Percentiles rank a stretch among this genome's conserved stretches.
phyloP scores from a whole-genome alignment of 225 moss, liverwort and hornwort genomes.

The Takakia lepidozioides region DNA sequence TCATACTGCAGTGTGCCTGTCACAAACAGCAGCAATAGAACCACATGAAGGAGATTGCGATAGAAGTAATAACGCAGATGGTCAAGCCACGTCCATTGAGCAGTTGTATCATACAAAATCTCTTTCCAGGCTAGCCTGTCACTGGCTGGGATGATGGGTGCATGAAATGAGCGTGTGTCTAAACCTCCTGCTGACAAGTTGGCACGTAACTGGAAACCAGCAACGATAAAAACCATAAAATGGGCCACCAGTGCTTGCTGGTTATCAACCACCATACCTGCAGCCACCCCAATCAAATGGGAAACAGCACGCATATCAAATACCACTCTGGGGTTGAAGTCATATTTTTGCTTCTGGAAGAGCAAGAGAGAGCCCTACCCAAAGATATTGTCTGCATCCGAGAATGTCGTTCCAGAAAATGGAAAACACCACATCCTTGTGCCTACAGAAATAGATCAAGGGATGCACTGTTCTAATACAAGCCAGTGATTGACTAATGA shows the following conservation, averaged over 20 bases:
- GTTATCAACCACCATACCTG: slow-evolving; percentile 33
- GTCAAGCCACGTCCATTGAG: slow-evolving; percentile 42
- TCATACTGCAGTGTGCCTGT: slow-evolving; percentile 40
- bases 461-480: too few species aligned
- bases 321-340: too few species aligned
- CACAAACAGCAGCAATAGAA: slow-evolving; percentile 25
- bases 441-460: too few species aligned
- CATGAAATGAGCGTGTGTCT: slow-evolving; percentile 17
- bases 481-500: too few species aligned
- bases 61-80: slow-evolving; percentile 33
- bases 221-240: slow-evolving; percentile 27
- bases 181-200: slow-evolving; percentile 24
- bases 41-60: slow-evolving; percentile 28
- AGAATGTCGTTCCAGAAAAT: too few species aligned
- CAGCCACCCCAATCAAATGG: slow-evolving; percentile 5
- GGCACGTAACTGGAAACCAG: slow-evolving; percentile 32
- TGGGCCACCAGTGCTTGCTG: slow-evolving; percentile 29
- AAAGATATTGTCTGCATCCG: too few species aligned
- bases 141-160: slow-evolving; percentile 18
- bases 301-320: too few species aligned
- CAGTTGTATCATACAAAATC: slow-evolving; percentile 38
- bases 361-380: too few species aligned
- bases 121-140: slow-evolving; percentile 41
- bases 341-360: too few species aligned
- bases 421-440: too few species aligned